These are phyloP conservation scores for Phlegmacium glaucopus DNA, from an alignment of 768 basidiomycete genomes.

Conservation along the genomic window DNA sequence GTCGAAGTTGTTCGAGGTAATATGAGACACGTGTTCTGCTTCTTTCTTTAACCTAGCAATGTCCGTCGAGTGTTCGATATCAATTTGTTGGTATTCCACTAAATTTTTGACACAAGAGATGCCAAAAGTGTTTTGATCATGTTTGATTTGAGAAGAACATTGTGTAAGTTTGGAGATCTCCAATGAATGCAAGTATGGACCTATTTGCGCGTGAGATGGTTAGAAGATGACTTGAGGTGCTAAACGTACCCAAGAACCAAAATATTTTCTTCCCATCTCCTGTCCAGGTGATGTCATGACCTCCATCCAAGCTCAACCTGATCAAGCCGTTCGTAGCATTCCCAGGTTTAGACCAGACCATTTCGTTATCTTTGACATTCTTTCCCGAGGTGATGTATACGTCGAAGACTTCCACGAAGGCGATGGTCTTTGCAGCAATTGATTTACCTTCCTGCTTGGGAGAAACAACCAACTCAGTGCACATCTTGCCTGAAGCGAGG, in stretches of 20 bases:
- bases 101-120: constrained; percentile 56
- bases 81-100: constrained; percentile 55
- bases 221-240: neutral
- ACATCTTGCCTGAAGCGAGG: constrained; percentile 54
- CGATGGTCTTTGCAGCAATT: constrained; percentile 36
- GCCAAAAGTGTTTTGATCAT: constrained; percentile 55
- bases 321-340: constrained; percentile 60
- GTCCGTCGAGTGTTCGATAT: constrained; percentile 60
- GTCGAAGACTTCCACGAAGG: constrained; percentile 69
- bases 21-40: constrained; percentile 24
- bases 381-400: constrained; percentile 53
- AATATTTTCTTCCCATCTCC: constrained; percentile 62
- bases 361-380: constrained; percentile 34
- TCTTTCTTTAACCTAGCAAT: constrained; percentile 55
- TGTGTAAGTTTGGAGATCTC: constrained; percentile 48
- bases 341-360: constrained; percentile 68
- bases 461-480: constrained; percentile 51
- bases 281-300: constrained; percentile 65
- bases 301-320: constrained; percentile 69
- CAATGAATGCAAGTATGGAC: constrained; percentile 61
- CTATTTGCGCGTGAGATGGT: constrained; percentile 25
- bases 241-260: constrained; percentile 65
- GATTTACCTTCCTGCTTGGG: constrained; percentile 16
- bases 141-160: constrained; percentile 46
- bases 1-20: constrained; percentile 27